Conservation (phyloP, 2,329 filamentous ascomycete species). For the Pseudogymnoascus sp. region DNA sequence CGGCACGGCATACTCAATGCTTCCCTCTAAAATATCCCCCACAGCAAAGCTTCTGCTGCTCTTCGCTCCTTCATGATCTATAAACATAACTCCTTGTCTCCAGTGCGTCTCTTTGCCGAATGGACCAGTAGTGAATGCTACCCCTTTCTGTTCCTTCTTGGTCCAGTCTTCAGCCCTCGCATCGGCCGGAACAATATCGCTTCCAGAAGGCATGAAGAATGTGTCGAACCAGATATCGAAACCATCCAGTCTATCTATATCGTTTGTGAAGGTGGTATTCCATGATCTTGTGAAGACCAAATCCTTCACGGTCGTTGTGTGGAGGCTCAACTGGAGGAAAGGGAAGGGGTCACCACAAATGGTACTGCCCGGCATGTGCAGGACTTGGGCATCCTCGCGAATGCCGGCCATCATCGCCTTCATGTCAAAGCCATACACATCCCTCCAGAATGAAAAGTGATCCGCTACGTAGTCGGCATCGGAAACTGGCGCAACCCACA, state of each 20-base stretch:
- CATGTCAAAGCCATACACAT: slow-evolving; percentile 95
- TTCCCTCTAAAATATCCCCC: slow-evolving; percentile 54
- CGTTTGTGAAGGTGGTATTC: slow-evolving; percentile 49
- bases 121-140: slow-evolving; percentile 87
- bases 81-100: slow-evolving; percentile 73
- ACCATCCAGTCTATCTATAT: slow-evolving; percentile 68
- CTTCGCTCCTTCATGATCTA: slow-evolving; percentile 45
- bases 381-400: slow-evolving; percentile 72
- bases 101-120: slow-evolving; percentile 74
- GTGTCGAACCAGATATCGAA: slow-evolving; percentile 93
- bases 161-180: slow-evolving; percentile 56
- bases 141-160: slow-evolving; percentile 47
- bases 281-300: slow-evolving; percentile 68
- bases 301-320: slow-evolving; percentile 62
- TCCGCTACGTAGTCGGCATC: slow-evolving; percentile 72
- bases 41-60: slow-evolving; percentile 38
- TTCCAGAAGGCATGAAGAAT: slow-evolving; percentile 65
- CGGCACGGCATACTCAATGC: slow-evolving; percentile 62
- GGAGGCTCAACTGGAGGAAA: slow-evolving; percentile 70
- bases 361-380: slow-evolving; percentile 55
- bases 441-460: slow-evolving; percentile 76
- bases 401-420: slow-evolving; percentile 77
- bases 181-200: slow-evolving; percentile 38
- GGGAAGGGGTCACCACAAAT: slow-evolving; percentile 52
- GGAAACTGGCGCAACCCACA: slow-evolving; percentile 73